These are phyloP conservation scores for Aspergillus unguis DNA, from an alignment of 2,329 filamentous ascomycete species.

Conservation along the genomic window DNA sequence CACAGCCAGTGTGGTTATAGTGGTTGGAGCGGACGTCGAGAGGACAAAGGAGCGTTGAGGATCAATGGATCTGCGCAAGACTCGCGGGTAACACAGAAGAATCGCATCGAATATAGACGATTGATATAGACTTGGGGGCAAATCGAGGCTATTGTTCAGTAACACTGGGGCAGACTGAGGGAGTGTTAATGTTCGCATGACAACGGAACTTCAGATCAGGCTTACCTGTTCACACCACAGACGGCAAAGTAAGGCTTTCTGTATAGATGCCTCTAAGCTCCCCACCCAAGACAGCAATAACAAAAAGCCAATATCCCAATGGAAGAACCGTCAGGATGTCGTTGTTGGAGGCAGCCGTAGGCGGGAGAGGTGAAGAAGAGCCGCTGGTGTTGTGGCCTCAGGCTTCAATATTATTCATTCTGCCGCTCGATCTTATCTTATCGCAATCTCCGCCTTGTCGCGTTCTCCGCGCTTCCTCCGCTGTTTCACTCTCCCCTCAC, in stretches of 20 bases:
- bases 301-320: not conserved
- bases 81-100: conserved; percentile 7
- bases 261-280: conserved; percentile 4
- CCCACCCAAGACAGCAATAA: not conserved
- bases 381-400: conserved; percentile 10
- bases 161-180: conserved; percentile 16
- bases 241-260: not conserved
- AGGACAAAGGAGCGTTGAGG: conserved; percentile 7
- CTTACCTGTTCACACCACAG: conserved; percentile 9
- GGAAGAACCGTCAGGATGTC: not conserved
- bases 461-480: conserved; percentile 10
- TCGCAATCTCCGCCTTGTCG: conserved; percentile 34
- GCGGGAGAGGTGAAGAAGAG: conserved; percentile 10
- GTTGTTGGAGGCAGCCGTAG: conserved; percentile 1
- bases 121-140: conserved; percentile 11
- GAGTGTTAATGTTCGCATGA: conserved; percentile 18
- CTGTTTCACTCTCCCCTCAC: conserved; percentile 5
- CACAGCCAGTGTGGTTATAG: not conserved
- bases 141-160: conserved; percentile 12
- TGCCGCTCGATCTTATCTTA: conserved; percentile 32
- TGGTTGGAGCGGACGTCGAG: not conserved
- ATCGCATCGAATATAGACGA: conserved; percentile 3
- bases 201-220: conserved; percentile 6
- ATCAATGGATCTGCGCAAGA: conserved; percentile 6
- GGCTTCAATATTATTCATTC: conserved; percentile 11